These are phyloP conservation scores for Sporothrix inflata DNA, from an alignment of 2,329 filamentous ascomycete genomes.

Conservation along the genomic window DNA sequence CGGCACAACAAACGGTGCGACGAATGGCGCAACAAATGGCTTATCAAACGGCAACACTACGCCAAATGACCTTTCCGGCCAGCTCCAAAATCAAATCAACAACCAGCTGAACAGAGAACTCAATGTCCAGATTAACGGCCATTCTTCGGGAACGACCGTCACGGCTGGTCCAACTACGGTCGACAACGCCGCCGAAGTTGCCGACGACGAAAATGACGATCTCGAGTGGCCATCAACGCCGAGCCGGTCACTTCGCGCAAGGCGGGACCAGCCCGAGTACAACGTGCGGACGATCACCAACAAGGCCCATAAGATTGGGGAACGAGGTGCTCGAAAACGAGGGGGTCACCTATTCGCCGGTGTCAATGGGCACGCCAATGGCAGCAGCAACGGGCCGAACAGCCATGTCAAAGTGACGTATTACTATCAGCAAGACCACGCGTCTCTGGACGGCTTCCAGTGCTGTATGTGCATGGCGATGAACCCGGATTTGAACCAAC, in stretches of 20 bases:
- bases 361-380: conserved; percentile 38
- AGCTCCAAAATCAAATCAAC: conserved; percentile 24
- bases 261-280: conserved; percentile 56
- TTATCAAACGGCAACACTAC: conserved; percentile 4
- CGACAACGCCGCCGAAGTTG: conserved; percentile 37
- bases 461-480: conserved; percentile 56
- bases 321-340: conserved; percentile 39
- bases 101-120: conserved; percentile 24
- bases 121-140: conserved; percentile 31
- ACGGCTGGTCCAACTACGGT: conserved; percentile 33
- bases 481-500: conserved; percentile 52
- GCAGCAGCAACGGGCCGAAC: conserved; percentile 34
- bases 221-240: conserved; percentile 52
- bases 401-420: conserved; percentile 52
- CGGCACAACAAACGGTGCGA: not conserved
- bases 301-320: conserved; percentile 57
- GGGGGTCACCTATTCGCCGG: not conserved
- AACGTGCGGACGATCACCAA: conserved; percentile 64
- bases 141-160: not conserved
- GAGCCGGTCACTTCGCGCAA: conserved; percentile 54
- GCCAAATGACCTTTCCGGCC: conserved; percentile 2
- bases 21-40: conserved; percentile 3
- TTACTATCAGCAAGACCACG: conserved; percentile 48
- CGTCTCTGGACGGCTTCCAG: conserved; percentile 53
- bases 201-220: conserved; percentile 45